Evolutionary conservation across 371 early-diverging fungal genomes (phyloP), one percentile per base, ranked within the genome.

Genomic region (Zychaea mexicana): DNA sequence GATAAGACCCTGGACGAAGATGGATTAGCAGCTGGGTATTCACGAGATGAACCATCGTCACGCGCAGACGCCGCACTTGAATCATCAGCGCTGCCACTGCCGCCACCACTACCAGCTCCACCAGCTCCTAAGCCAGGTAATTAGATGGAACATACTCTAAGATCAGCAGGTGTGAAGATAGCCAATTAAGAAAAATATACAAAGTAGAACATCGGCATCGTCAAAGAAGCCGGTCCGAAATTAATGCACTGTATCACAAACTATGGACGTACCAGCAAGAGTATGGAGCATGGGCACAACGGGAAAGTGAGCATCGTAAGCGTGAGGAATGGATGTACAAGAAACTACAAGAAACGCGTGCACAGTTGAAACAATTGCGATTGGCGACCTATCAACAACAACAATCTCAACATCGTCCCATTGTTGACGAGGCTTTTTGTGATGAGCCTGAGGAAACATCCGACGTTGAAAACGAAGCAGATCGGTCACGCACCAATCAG

Each of bases 311-410:
- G 28, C 61, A 61, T 22, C 52, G 61, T 9, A 19, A 30, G 19
- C 49, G 61, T 2, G 61, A 61, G 22, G 52, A 61, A 38, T 52
- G 61, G 61, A 61, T 61, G 52, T 10, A 31, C 13, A 32, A 32
- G 24, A 49, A 61, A 52, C 30, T 61, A 28, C 45, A 61, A 22
- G 61, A 61, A 36, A 61, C 61, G 49, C 61, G 31, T 21, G 17
- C 52, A 17, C 61, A 61, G n/a, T 38, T 61, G 15, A 21, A 61
- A 24, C 61, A 52, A 17, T 36, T 61, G 31, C 52, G 32, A 19
- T 30, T 59, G 24, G n/a, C 5, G 24, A 19, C 30, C 19, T 54
- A 28, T 24, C 55, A 54, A 26, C 52, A 22, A 28, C 52, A 52
- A 52, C 52, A 52, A 52, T 52, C 24, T 27, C 55, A 54, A 19